Evolutionary conservation across 108 stramenopile species (phyloP).

Genomic region (Skeletonema marinoi): DNA sequence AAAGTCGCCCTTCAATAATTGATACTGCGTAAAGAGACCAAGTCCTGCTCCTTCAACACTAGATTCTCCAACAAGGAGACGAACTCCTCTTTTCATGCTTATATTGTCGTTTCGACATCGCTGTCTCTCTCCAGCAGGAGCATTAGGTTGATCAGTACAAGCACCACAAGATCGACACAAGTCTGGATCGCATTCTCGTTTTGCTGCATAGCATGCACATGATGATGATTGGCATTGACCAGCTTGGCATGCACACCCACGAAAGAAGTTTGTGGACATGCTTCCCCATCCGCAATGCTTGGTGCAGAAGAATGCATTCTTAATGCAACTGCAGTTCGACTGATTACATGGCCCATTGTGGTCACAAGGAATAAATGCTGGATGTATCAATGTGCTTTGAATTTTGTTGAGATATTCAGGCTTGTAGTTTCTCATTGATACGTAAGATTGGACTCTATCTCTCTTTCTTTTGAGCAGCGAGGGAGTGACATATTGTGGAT

Average conservation of each 20-base stretch:
- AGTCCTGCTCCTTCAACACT: slow-evolving; percentile 71
- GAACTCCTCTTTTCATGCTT: slow-evolving; percentile 65
- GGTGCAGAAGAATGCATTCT: slow-evolving; percentile 73
- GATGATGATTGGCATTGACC: slow-evolving; percentile 58
- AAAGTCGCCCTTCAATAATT: slow-evolving; percentile 77
- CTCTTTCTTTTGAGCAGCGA: slow-evolving; percentile 17
- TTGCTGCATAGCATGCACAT: slow-evolving; percentile 77
- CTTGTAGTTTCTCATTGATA: slow-evolving; percentile 54
- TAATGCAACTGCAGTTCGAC: slow-evolving; percentile 69
- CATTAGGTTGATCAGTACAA: slow-evolving; percentile 63
- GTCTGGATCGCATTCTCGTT: slow-evolving; percentile 90
- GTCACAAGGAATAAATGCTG: slow-evolving; percentile 66
- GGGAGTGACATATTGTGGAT: slow-evolving; percentile 31
- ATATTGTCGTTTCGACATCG: slow-evolving; percentile 78
- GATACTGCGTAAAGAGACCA: slow-evolving; percentile 76
- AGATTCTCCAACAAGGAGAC: slow-evolving; percentile 67
- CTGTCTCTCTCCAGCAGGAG: slow-evolving; percentile 42
- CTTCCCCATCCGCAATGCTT: slow-evolving; percentile 74
- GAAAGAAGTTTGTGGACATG: slow-evolving; percentile 66
- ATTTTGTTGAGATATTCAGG: slow-evolving; percentile 52
- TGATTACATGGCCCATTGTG: slow-evolving; percentile 72
- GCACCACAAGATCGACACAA: slow-evolving; percentile 69
- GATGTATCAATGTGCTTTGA: slow-evolving; percentile 42
- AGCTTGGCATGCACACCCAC: slow-evolving; percentile 69
- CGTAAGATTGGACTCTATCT: slow-evolving; percentile 6